These are phyloP conservation scores for Euphorbia schlechtendalii DNA, from an alignment of 441 rosid species.

Conservation along the genomic window DNA sequence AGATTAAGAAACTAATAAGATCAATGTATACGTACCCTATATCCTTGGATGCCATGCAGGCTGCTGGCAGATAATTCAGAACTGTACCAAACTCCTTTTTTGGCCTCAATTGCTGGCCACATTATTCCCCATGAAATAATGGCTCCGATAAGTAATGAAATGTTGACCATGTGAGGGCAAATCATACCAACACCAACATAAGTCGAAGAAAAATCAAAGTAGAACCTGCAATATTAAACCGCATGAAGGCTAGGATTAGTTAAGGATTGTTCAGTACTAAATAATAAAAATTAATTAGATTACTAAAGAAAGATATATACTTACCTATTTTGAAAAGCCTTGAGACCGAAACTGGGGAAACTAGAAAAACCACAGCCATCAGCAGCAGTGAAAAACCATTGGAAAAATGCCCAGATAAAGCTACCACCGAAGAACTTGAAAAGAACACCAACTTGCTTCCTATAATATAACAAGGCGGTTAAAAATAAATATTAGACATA, in stretches of 20 bases:
- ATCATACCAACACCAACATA: slow-evolving; percentile 93
- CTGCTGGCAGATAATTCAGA: slow-evolving; percentile 35
- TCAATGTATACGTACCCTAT: slow-evolving; percentile 40
- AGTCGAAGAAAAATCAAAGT: slow-evolving; percentile 85
- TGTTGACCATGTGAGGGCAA: slow-evolving; percentile 75
- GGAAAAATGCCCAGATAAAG: slow-evolving; percentile 70
- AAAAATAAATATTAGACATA: too few relatives aligned
- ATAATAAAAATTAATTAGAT: too few relatives aligned
- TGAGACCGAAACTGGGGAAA: slow-evolving; percentile 75
- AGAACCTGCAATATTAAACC: slow-evolving; percentile 41
- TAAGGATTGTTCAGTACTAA: neutral
- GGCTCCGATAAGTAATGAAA: slow-evolving; percentile 74
- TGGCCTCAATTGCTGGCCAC: slow-evolving; percentile 69
- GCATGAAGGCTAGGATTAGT: neutral
- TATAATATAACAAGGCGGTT: slow-evolving; percentile 14
- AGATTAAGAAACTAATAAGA: neutral
- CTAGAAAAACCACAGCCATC: slow-evolving; percentile 71
- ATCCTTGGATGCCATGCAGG: slow-evolving; percentile 74
- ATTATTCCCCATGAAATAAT: slow-evolving; percentile 75
- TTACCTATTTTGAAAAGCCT: slow-evolving; percentile 51
- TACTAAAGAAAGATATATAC: neutral
- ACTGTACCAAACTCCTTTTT: slow-evolving; percentile 67
- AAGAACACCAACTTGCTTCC: slow-evolving; percentile 68
- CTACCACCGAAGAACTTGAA: slow-evolving; percentile 52
- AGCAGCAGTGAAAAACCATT: slow-evolving; percentile 66